Percentiles rank a stretch among this genome's conserved stretches.
These are phyloP conservation scores for Colletotrichum sp. DNA, from an alignment of 2,329 filamentous ascomycete species.

Conservation along the genomic window DNA sequence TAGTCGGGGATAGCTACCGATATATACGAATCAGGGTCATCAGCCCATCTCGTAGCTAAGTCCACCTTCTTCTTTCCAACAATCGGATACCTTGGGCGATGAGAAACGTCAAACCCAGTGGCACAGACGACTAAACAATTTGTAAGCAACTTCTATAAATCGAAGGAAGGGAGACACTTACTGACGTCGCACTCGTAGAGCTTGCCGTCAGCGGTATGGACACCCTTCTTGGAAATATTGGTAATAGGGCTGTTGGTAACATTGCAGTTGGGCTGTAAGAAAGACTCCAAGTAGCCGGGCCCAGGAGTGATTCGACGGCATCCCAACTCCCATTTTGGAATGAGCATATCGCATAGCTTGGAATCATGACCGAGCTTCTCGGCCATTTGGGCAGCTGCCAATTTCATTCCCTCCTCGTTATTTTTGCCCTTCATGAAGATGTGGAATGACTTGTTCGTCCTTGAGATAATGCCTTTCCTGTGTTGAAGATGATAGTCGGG, in stretches of 20 bases:
- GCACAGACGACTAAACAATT: constrained; percentile 19
- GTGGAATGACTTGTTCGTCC: constrained; percentile 40
- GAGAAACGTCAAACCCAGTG: constrained; percentile 23
- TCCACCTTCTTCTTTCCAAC: constrained; percentile 50
- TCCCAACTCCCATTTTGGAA: constrained; percentile 25
- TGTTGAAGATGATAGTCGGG: constrained; percentile 57
- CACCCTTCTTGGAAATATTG: constrained; percentile 4
- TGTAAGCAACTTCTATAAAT: neutral
- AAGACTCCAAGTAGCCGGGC: constrained; percentile 25
- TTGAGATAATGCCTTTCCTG: constrained; percentile 39
- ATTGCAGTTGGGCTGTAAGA: constrained; percentile 20
- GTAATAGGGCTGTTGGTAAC: constrained; percentile 23
- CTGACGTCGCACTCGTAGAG: constrained; percentile 22
- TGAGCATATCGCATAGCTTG: constrained; percentile 38
- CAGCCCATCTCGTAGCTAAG: constrained; percentile 54
- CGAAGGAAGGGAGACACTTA: neutral
- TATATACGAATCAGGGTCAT: constrained; percentile 33
- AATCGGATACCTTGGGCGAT: constrained; percentile 41
- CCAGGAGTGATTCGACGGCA: constrained; percentile 25
- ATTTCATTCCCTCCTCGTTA: constrained; percentile 45
- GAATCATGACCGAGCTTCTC: constrained; percentile 42
- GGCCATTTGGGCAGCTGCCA: constrained; percentile 45
- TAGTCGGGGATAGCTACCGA: constrained; percentile 32
- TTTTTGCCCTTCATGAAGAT: constrained; percentile 32
- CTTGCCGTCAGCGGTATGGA: constrained; percentile 19